Percentiles rank a stretch among this genome's conserved stretches.
phyloP scores from a whole-genome alignment of 495 filamentous ascomycete genomes.

The Parathielavia hyrcaniae region DNA sequence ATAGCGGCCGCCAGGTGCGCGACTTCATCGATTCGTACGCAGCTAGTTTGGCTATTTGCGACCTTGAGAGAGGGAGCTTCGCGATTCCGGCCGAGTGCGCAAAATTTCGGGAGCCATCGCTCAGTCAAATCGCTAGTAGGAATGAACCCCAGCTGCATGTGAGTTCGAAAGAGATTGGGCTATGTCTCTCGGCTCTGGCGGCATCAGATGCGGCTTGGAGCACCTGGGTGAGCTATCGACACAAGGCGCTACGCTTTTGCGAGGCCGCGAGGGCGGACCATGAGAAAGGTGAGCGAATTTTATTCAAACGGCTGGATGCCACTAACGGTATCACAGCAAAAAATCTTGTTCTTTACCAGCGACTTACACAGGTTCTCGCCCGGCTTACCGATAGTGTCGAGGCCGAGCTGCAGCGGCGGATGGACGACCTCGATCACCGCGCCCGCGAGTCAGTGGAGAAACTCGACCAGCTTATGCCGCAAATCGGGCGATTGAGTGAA shows the following conservation, averaged over 20 bases:
- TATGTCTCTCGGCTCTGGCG: conserved; percentile 60
- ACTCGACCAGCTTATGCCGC: conserved; percentile 35
- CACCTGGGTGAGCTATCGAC: conserved; percentile 54
- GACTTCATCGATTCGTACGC: conserved; percentile 64
- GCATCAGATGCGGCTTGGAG: conserved; percentile 52
- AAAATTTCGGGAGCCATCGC: conserved; percentile 39
- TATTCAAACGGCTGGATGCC: neutral
- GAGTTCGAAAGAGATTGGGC: conserved; percentile 39
- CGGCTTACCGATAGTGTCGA: conserved; percentile 39
- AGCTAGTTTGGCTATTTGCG: conserved; percentile 67
- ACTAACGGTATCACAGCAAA: conserved; percentile 32
- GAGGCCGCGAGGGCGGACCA: conserved; percentile 64
- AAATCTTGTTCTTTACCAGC: conserved; percentile 39
- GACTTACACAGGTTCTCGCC: conserved; percentile 38
- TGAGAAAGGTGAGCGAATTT: conserved; percentile 51
- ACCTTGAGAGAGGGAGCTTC: conserved; percentile 52
- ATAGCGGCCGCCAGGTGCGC: conserved; percentile 44
- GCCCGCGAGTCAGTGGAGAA: conserved; percentile 31
- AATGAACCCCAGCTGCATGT: conserved; percentile 38
- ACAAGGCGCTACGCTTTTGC: conserved; percentile 75
- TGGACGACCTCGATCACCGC: conserved; percentile 34
- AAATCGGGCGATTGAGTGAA: conserved; percentile 31
- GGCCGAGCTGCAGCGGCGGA: conserved; percentile 32
- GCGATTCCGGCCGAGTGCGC: conserved; percentile 40
- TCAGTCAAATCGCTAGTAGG: conserved; percentile 38